These are phyloP conservation scores for Entophlyctis luteolus DNA, from an alignment of 192 early-diverging fungal species.

Conservation along the genomic window DNA sequence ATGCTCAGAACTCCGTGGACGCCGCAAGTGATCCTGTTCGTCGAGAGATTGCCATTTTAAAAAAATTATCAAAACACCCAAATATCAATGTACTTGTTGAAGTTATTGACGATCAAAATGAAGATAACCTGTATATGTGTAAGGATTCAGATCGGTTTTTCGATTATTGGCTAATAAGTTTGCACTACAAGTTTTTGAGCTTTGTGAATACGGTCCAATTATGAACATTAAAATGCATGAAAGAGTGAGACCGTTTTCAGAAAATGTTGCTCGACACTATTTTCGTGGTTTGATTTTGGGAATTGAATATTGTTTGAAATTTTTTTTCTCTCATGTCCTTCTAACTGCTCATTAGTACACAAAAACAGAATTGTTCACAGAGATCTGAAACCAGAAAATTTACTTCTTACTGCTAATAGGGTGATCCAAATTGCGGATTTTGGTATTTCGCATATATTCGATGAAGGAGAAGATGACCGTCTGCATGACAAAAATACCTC, in stretches of 20 bases:
- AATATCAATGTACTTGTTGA: constrained; percentile 59
- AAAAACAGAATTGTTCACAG: constrained; percentile 55
- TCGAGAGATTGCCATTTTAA: constrained; percentile 57
- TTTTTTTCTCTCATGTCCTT: background rate
- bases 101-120: constrained; percentile 55
- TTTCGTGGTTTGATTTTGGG: constrained; percentile 59
- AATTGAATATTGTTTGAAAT: constrained; percentile 56
- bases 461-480: constrained; percentile 43
- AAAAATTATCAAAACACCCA: constrained; percentile 57
- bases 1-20: background rate
- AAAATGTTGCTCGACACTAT: constrained; percentile 49
- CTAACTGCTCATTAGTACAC: constrained; percentile 47
- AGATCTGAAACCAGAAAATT: constrained; percentile 60
- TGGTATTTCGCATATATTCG: constrained; percentile 59
- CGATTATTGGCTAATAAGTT: constrained; percentile 8
- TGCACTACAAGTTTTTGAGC: constrained; percentile 51
- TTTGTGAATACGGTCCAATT: constrained; percentile 56
- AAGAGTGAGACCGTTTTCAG: constrained; percentile 40
- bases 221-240: constrained; percentile 47
- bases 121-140: constrained; percentile 65
- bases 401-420: constrained; percentile 41
- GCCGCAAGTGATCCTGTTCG: constrained; percentile 37
- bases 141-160: background rate
- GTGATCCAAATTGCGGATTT: constrained; percentile 58
- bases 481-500: constrained; percentile 50